phyloP scores from a whole-genome alignment of 176 grass and related monocot species.

The Oryza punctata region DNA sequence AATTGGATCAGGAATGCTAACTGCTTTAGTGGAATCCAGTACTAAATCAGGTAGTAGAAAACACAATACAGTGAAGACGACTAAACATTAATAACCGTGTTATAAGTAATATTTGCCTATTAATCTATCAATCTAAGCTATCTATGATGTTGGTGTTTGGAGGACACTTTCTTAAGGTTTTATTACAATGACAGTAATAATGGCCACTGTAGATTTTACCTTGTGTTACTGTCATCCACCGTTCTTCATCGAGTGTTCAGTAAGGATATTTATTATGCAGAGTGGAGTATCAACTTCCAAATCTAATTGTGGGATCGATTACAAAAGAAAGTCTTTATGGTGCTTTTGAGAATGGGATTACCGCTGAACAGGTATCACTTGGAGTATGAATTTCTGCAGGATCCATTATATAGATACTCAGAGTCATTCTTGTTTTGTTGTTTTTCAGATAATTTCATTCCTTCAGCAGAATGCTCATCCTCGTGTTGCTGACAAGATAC shows the following conservation, averaged over 20 bases:
- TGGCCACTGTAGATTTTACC: not conserved
- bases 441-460: slow-evolving; percentile 84
- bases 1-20: slow-evolving; percentile 2
- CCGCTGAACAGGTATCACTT: slow-evolving; percentile 75
- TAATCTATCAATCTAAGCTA: not conserved
- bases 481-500: slow-evolving; percentile 77
- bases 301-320: slow-evolving; percentile 86
- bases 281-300: slow-evolving; percentile 95
- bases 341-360: slow-evolving; percentile 94
- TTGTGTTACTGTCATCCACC: not conserved
- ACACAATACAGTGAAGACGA: not conserved
- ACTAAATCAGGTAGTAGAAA: not conserved
- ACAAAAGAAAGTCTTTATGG: slow-evolving; percentile 95
- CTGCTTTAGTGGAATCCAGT: not conserved
- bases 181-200: not conserved
- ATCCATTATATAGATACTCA: not conserved
- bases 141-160: not conserved
- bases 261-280: slow-evolving; percentile 38
- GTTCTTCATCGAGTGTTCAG: slow-evolving; percentile 25
- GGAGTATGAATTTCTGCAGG: not conserved
- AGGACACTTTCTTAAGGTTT: slow-evolving; percentile 3
- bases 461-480: slow-evolving; percentile 90
- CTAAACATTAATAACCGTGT: not conserved
- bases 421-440: not conserved
- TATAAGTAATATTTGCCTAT: not conserved